Evolutionary conservation across 148 eudicot genomes (phyloP).

Genomic region (Drosera capensis): DNA sequence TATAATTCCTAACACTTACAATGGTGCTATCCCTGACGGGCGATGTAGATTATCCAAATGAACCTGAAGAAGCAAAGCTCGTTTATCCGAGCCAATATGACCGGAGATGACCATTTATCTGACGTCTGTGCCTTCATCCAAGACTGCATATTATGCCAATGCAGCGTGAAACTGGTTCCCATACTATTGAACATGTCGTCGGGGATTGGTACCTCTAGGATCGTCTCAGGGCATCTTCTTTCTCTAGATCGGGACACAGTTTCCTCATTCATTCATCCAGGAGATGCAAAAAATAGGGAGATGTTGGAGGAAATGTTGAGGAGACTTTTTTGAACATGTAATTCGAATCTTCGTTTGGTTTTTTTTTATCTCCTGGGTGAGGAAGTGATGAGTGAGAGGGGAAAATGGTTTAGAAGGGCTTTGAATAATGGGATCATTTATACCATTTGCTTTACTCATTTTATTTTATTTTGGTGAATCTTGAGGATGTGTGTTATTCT

Average conservation of each 20-base stretch:
- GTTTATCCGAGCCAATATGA: constrained; percentile 52
- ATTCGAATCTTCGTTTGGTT: no score
- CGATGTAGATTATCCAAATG: constrained; percentile 44
- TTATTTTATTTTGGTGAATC: no score
- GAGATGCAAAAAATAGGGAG: neutral
- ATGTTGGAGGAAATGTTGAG: neutral
- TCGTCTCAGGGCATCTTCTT: constrained; percentile 79
- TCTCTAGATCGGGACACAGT: constrained; percentile 77
- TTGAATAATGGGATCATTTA: no score
- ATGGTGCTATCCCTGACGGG: constrained; percentile 62
- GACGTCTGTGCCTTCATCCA: constrained; percentile 90
- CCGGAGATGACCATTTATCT: constrained; percentile 70
- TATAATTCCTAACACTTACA: constrained; percentile 23
- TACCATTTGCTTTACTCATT: no score
- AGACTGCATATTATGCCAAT: constrained; percentile 50
- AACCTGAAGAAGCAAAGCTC: constrained; percentile 89
- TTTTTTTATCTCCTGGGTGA: no score
- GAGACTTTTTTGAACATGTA: neutral
- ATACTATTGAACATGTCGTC: constrained; percentile 74
- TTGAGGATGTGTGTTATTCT: no score
- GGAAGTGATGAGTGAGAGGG: no score
- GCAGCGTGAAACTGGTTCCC: constrained; percentile 45
- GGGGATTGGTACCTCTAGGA: constrained; percentile 90
- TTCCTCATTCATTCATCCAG: constrained; percentile 38
- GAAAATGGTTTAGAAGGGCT: no score